phyloP scores from a whole-genome alignment of 192 early-diverging fungal genomes.

The Podila horticola region DNA sequence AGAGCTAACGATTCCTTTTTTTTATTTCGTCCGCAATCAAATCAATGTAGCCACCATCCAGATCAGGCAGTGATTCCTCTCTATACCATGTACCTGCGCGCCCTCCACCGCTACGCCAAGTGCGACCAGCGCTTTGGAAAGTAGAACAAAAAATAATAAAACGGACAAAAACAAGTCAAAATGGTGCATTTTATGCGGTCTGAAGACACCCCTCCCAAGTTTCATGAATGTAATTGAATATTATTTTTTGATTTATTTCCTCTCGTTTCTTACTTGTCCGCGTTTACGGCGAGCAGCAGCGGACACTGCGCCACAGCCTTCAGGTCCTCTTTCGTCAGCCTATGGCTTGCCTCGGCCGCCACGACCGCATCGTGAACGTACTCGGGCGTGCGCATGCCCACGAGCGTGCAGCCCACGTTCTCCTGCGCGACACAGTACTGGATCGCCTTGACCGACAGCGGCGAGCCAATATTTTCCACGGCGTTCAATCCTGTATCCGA shows the following conservation, averaged over 20 bases:
- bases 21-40: background rate
- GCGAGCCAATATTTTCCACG: conserved; percentile 50
- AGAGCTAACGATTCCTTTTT: background rate
- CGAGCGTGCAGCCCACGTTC: conserved; percentile 65
- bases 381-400: conserved; percentile 66
- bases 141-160: background rate
- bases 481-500: conserved; percentile 27
- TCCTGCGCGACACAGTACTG: conserved; percentile 56
- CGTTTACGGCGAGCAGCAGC: conserved; percentile 15
- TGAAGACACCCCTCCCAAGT: no score
- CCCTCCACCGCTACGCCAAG: conserved; percentile 52
- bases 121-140: conserved; percentile 56
- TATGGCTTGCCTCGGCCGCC: conserved; percentile 43
- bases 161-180: no score
- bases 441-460: conserved; percentile 64
- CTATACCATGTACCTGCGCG: conserved; percentile 50
- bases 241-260: background rate
- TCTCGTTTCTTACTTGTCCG: background rate
- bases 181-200: no score
- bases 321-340: conserved; percentile 42
- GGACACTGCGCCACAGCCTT: conserved; percentile 53
- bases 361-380: conserved; percentile 69
- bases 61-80: conserved; percentile 38
- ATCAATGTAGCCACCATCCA: conserved; percentile 41
- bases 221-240: background rate